Base-by-base conservation (phyloP, 768 basidiomycete species). In the Boletus reticulatus region DNA sequence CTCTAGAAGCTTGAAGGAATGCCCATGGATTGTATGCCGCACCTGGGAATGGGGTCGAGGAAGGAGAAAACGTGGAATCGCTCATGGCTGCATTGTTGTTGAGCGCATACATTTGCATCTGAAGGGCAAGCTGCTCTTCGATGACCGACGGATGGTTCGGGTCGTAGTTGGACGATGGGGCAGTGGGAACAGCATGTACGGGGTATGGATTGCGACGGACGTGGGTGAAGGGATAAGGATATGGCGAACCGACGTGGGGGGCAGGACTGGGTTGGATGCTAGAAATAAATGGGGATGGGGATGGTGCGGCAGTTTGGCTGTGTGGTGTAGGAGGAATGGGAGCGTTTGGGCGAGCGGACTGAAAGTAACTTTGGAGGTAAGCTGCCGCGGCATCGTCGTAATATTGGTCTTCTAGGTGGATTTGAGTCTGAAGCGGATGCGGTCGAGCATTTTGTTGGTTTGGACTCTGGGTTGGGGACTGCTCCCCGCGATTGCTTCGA, bases 311-410 rank as follows among this genome's bases (percentile, higher is more conserved):
- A 0, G 87, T 88, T 55, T 88, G 85, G 47, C 81, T 85, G 52
- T 88, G 87, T 4, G 88, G 89, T 0, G 90, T 92, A 0, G 90
- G 89, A 0, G 90, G 89, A 39, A 91, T 79, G 17, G 90, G 90
- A 0, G 88, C 89, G 55, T 84, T 82, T 0, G 88, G 89, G 0
- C 89, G 83, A 4, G 80, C 75, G 2, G 83, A 79, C 27, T 78
- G 80, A 20, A 83, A 73, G 63, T 85, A 87, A 0, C 79, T 67
- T 52, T 83, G 83, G 38, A 87, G 74, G 67, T 85, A 87, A 14
- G 81, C 74, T 0, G 80, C 79, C 0, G 81, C 76, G 0, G 84
- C 74, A 61, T 88, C 84, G 43, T 87, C 84, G 43, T 86, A 80
- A 58, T 77, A 78, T 13, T 83, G 81, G 37, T 88, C 87, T 43